Evolutionary conservation across 2,329 filamentous ascomycete genomes (phyloP).

Genomic region (Dissoconium aciculare): DNA sequence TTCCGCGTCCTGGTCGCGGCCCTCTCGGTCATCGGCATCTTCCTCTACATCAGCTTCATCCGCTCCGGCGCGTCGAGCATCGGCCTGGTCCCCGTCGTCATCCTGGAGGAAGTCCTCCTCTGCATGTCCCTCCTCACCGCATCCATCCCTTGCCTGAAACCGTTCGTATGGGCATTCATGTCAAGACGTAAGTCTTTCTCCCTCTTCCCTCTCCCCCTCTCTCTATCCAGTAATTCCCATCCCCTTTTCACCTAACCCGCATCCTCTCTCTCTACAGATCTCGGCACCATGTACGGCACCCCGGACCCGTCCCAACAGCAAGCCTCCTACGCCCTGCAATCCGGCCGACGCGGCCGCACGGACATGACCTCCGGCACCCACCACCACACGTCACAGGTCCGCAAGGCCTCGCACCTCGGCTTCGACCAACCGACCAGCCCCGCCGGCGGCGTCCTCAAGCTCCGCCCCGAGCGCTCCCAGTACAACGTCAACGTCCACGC

Average conservation of each 20-base stretch:
- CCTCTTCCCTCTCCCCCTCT: neutral
- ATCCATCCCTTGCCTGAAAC: slow-evolving; percentile 14
- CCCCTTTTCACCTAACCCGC: too few species aligned
- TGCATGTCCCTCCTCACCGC: slow-evolving; percentile 16
- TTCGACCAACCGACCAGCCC: neutral
- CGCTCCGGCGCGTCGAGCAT: slow-evolving; percentile 9
- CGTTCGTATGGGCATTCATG: slow-evolving; percentile 17
- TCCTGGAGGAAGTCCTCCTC: slow-evolving; percentile 14
- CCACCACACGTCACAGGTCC: neutral
- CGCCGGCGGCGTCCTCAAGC: neutral
- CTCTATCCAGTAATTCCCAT: neutral
- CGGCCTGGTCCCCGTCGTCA: slow-evolving; percentile 11
- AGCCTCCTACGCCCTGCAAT: neutral
- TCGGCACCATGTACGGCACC: slow-evolving; percentile 13
- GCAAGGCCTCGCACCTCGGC: neutral
- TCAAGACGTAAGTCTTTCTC: slow-evolving; percentile 7
- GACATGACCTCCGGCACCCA: neutral
- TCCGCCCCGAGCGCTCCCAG: neutral
- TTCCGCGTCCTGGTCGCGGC: slow-evolving; percentile 10
- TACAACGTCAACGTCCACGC: neutral
- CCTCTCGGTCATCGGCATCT: slow-evolving; percentile 9
- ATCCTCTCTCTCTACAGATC: neutral
- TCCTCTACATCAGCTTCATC: slow-evolving; percentile 15
- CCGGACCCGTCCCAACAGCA: neutral
- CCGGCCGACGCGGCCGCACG: neutral